Percentiles rank a stretch among this genome's conserved stretches.
These are phyloP conservation scores for Neofusicoccum sp. DNA, from an alignment of 2,329 filamentous ascomycete genomes.

Conservation along the genomic window DNA sequence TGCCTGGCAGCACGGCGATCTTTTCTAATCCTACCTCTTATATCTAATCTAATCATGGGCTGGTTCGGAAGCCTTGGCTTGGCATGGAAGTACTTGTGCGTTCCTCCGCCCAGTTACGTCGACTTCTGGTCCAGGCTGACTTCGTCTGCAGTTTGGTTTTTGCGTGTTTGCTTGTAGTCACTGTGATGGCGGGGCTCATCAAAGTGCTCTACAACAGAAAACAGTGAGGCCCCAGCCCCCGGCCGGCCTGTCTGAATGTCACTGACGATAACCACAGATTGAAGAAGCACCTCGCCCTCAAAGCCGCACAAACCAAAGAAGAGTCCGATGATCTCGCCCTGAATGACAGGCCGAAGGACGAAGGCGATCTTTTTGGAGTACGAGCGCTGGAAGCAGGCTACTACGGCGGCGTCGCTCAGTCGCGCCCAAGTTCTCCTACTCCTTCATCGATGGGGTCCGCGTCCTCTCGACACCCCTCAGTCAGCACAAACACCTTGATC, in stretches of 20 bases:
- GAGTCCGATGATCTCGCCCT: slow-evolving; percentile 36
- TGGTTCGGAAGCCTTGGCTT: slow-evolving; percentile 33
- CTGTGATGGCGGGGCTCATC: slow-evolving; percentile 32
- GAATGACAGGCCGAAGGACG: slow-evolving; percentile 37
- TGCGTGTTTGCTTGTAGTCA: slow-evolving; percentile 29
- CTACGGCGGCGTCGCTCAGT: slow-evolving; percentile 40
- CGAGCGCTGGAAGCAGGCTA: slow-evolving; percentile 44
- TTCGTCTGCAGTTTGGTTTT: slow-evolving; percentile 33
- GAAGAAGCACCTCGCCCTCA: slow-evolving; percentile 28
- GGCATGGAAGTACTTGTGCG: slow-evolving; percentile 40
- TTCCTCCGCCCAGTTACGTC: not conserved
- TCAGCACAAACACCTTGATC: slow-evolving; percentile 36
- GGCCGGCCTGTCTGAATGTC: too few species aligned
- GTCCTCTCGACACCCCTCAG: slow-evolving; percentile 24
- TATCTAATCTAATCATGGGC: slow-evolving; percentile 18
- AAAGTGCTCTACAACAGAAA: slow-evolving; percentile 37
- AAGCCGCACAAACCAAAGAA: slow-evolving; percentile 27
- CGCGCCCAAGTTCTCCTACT: slow-evolving; percentile 37
- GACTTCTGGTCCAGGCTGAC: slow-evolving; percentile 16
- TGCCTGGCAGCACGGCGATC: not conserved
- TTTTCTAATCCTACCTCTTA: not conserved
- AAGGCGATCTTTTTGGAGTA: slow-evolving; percentile 40
- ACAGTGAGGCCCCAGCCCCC: slow-evolving; percentile 28
- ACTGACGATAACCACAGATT: slow-evolving; percentile 24
- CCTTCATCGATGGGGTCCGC: slow-evolving; percentile 25